Evolutionary conservation across 371 early-diverging fungal species (phyloP), one percentile per base, ranked within the genome.

Genomic region (Actinomortierella wolfii): DNA sequence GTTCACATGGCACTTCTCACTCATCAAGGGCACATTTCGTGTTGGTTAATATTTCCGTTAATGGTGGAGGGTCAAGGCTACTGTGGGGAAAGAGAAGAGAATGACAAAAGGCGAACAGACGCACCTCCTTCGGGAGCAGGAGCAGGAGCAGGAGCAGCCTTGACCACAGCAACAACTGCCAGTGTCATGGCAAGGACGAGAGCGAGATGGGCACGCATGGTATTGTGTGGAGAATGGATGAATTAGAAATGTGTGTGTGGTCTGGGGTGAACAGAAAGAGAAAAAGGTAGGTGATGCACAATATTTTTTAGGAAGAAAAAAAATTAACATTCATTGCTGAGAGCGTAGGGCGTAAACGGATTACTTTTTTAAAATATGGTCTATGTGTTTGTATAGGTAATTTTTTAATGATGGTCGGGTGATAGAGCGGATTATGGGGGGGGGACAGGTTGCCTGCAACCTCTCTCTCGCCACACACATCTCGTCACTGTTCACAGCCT

Each of bases 121-220:
- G 53, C 52, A 59, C 65, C 54, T 49, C 28, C 54, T 15, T 24
- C 15, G 3, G 28, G 61, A 18, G 39, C 42, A 15, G 56, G 61
- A 46, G 67, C 52, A 1, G 60, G 67, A 24, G 57, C 67, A 15
- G 61, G 54, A 7, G 61, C 48, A 11, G 49, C 46, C 8, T 42
- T 42, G 41, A 61, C 49, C 40, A 67, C n/a, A 26, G 61, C 58
- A 9, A 61, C 54, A 1, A 54, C 34, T 17, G 58, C 48, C 21
- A 61, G 18, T 25, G 61, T 53, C 42, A 54, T 34, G 34, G 34
- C 34, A 34, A 34, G 4, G 34, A 23, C 2, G 56, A 29, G 2
- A 54, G 20, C 9, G 54, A 48, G 54, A 61, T 34, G 26, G 60
- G 29, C 21, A 67, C 26, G 49, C 57, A 43, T 34, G 18, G 43